Evolutionary conservation across 331 rosid genomes (phyloP), one percentile per base, ranked within the genome.

Genomic region (Erythrophleum ivorense): DNA sequence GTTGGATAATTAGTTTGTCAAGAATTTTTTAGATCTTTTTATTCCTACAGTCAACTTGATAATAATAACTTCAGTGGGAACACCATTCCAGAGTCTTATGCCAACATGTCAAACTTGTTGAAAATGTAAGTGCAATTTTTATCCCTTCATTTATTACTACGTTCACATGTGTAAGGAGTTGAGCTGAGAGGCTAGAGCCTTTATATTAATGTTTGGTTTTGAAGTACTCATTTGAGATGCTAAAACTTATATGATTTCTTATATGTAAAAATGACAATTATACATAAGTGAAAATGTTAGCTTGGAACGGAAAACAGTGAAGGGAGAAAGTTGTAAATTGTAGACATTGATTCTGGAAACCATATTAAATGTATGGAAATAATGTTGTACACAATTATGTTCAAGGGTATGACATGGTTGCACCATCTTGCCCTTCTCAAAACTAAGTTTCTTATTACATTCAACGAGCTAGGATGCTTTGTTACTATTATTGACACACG

Each of bases 11-110:
- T 72, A 40, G 5, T 59, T 68, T n/a, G 64, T 75, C 2, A 76
- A 31, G 8, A 24, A 40, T 54, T 13, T 58, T 66, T 82, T 79
- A 60, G 40, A 48, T 78, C 67, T 79, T 62, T 49, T 73, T 87
- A 80, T 62, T 78, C 80, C 84, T 87, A 90, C 97, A 96, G 99
- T 73, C 98, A 96, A 89, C 88, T 96, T 41, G 99, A 96, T 84
- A 94, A 94, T 86, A 96, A 96, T 84, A 83, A 96, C 86, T 96
- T 94, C 54, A 80, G 69, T 50, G 97, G 97, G 85, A 78, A 8
- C 69, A 77, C 78, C 45, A 94, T 96, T 82, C 99, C 99, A 54
- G 84, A 63, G 63, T 75, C 98, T 46, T 96, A 85, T 34, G 79
- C 85, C 78, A 74, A 90, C 86, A 93, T 96, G 97, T 75, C 90